phyloP scores from a whole-genome alignment of 2,329 filamentous ascomycete genomes.

The Dactylellina parvicollis region DNA sequence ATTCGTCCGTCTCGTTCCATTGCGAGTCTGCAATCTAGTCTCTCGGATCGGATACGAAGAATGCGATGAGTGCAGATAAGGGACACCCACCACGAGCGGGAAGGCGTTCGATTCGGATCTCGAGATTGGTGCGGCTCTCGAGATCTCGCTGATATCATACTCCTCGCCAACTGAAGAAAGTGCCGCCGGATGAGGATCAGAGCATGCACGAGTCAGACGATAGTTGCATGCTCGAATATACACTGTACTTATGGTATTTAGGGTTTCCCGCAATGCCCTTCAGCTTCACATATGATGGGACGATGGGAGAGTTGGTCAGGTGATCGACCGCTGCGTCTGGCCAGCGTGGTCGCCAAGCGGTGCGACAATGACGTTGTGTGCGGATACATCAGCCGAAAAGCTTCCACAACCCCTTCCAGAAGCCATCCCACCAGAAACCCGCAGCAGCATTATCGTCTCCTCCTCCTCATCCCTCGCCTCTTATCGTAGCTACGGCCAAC shows the following conservation, averaged over 20 bases:
- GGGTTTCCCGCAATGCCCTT: background rate
- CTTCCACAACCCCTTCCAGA: constrained; percentile 17
- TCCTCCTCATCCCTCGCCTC: background rate
- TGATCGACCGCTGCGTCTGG: constrained; percentile 24
- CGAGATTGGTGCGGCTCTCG: constrained; percentile 14
- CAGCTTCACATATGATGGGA: background rate
- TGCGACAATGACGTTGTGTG: constrained; percentile 28
- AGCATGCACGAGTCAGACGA: too few relatives aligned
- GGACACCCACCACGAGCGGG: background rate
- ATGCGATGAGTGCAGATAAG: constrained; percentile 4
- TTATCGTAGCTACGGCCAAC: background rate
- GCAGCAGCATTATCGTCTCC: background rate
- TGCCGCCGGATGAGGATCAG: too few relatives aligned
- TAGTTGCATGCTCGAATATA: too few relatives aligned
- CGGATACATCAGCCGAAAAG: background rate
- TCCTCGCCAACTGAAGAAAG: too few relatives aligned
- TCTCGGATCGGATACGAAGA: constrained; percentile 32
- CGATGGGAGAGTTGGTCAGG: constrained; percentile 6
- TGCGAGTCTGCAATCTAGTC: constrained; percentile 17
- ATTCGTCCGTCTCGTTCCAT: constrained; percentile 34
- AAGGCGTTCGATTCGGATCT: background rate
- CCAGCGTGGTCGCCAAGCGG: constrained; percentile 38
- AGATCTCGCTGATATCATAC: too few relatives aligned
- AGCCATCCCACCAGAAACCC: constrained; percentile 1
- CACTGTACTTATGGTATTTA: too few relatives aligned